Percentiles rank a stretch among this genome's conserved stretches.
Conservation (phyloP, 352 stramenopile genomes). For the Phytopythium litorale region DNA sequence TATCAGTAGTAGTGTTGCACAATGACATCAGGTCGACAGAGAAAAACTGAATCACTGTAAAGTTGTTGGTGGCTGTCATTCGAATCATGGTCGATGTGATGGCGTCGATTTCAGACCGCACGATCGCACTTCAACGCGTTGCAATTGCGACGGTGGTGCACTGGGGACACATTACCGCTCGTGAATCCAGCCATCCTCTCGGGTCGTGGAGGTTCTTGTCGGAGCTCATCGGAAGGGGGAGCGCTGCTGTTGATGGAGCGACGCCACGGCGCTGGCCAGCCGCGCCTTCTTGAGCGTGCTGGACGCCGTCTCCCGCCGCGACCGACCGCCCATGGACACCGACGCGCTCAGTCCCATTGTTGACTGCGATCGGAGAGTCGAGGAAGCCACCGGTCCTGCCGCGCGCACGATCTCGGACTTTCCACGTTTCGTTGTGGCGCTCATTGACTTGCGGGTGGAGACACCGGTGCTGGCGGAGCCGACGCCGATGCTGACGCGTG, state of each 20-base stretch:
- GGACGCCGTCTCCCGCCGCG: constrained; percentile 48
- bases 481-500: neutral
- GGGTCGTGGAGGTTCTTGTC: neutral
- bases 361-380: neutral
- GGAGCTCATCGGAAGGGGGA: constrained; percentile 24
- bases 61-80: too few species aligned
- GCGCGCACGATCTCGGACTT: constrained; percentile 3
- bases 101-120: too few species aligned
- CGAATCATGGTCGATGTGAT: too few species aligned
- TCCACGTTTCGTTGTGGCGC: neutral
- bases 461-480: neutral
- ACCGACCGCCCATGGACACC: neutral
- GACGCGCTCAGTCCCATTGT: neutral
- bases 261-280: neutral
- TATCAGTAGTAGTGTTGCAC: neutral
- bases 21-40: neutral
- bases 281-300: constrained; percentile 48
- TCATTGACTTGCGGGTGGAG: neutral
- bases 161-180: neutral
- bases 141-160: neutral
- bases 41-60: too few species aligned
- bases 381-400: neutral
- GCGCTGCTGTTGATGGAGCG: constrained; percentile 22
- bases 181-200: too few species aligned
- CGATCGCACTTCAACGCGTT: too few species aligned